These are phyloP conservation scores for Aureobasidium namibiae DNA, from an alignment of 2,329 filamentous ascomycete species.

Conservation along the genomic window DNA sequence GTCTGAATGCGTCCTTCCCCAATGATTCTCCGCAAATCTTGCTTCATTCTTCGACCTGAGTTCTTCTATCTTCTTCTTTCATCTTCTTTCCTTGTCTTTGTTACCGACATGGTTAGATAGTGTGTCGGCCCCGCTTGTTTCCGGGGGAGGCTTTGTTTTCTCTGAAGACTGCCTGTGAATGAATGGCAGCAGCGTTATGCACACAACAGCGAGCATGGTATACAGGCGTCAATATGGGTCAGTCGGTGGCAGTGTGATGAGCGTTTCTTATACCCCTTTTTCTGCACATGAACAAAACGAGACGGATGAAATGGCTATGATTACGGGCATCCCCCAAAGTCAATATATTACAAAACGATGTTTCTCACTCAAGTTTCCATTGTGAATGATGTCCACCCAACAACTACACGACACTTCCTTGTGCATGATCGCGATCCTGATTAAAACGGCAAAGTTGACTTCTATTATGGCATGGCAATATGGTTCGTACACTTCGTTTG, in stretches of 20 bases:
- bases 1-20: slow-evolving; percentile 3
- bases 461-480: not conserved
- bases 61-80: not conserved
- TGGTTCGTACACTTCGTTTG: not conserved
- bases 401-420: too few relatives aligned
- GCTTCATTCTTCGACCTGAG: not conserved
- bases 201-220: slow-evolving; percentile 4
- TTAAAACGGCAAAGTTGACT: not conserved
- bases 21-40: not conserved
- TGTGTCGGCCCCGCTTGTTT: slow-evolving; percentile 6
- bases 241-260: not conserved
- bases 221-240: slow-evolving; percentile 8
- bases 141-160: slow-evolving; percentile 1
- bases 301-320: not conserved
- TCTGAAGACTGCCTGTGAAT: slow-evolving; percentile 6
- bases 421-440: not conserved
- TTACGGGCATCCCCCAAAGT: not conserved
- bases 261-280: slow-evolving; percentile 10
- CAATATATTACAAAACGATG: not conserved
- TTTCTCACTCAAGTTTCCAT: not conserved
- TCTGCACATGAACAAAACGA: not conserved
- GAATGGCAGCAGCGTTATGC: slow-evolving; percentile 9
- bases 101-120: slow-evolving; percentile 13
- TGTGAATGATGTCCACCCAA: too few relatives aligned
- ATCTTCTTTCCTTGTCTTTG: slow-evolving; percentile 7